These are phyloP conservation scores for Cryptomeria japonica DNA, from an alignment of 75 land plant genomes.

Conservation along the genomic window DNA sequence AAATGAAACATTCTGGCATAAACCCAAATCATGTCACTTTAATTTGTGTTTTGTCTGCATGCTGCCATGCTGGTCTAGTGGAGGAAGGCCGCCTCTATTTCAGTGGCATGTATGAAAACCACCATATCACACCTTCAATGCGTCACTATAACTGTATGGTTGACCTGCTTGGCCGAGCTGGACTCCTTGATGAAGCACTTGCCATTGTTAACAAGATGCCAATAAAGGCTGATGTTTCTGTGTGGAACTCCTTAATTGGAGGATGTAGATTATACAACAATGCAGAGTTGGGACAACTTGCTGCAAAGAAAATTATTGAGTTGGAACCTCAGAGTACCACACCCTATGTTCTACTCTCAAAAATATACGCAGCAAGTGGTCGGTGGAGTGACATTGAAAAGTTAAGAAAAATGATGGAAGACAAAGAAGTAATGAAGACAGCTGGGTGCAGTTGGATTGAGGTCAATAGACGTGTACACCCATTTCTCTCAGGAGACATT, in stretches of 20 bases:
- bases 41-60: conserved; percentile 23
- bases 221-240: conserved; percentile 17
- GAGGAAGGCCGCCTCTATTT: conserved; percentile 21
- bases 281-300: conserved; percentile 14
- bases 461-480: not conserved
- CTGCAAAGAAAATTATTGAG: conserved; percentile 9
- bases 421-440: not conserved
- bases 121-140: conserved; percentile 13
- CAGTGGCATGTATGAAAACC: conserved; percentile 26
- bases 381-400: conserved; percentile 18
- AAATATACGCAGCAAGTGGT: conserved; percentile 19
- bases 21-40: conserved; percentile 29
- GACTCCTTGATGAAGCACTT: conserved; percentile 19
- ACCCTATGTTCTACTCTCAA: conserved; percentile 22
- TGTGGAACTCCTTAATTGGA: conserved; percentile 26
- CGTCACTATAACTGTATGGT: conserved; percentile 29
- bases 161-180: conserved; percentile 27
- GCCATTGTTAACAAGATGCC: conserved; percentile 23
- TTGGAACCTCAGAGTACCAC: conserved; percentile 5
- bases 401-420: conserved; percentile 8
- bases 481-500: not conserved
- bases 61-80: conserved; percentile 18
- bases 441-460: conserved; percentile 33
- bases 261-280: conserved; percentile 16
- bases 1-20: conserved; percentile 12